These are phyloP conservation scores for Pugionium cornutum DNA, from an alignment of 345 rosid species.

Conservation along the genomic window DNA sequence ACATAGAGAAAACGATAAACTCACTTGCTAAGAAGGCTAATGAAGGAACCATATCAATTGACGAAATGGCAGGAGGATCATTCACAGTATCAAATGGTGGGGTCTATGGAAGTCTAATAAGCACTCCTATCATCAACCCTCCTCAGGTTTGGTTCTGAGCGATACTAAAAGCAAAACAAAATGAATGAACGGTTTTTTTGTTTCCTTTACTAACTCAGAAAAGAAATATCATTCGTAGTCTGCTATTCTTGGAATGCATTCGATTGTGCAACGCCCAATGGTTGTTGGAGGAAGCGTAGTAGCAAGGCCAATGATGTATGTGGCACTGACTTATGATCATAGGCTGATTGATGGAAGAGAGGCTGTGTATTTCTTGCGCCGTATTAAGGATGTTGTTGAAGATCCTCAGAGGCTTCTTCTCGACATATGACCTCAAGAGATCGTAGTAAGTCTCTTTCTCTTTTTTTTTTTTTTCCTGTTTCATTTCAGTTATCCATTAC, in stretches of 20 bases:
- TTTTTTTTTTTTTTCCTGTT: conserved; percentile 17
- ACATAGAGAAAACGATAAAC: conserved; percentile 83
- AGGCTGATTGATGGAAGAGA: conserved; percentile 92
- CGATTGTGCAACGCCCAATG: conserved; percentile 83
- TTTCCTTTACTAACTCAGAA: conserved; percentile 1
- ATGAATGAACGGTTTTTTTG: neutral
- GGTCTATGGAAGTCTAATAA: conserved; percentile 89
- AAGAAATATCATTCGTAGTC: conserved; percentile 48
- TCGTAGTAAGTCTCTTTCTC: neutral
- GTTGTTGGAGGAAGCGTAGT: conserved; percentile 74
- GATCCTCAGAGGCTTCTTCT: conserved; percentile 87
- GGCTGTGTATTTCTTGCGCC: conserved; percentile 87
- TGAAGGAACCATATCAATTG: conserved; percentile 87
- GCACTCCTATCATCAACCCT: conserved; percentile 95
- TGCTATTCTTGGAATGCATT: conserved; percentile 90
- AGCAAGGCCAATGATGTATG: conserved; percentile 94
- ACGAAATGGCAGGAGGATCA: conserved; percentile 97
- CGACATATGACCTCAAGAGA: conserved; percentile 46
- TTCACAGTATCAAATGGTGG: conserved; percentile 55
- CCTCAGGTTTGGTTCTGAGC: conserved; percentile 65
- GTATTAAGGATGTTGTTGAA: conserved; percentile 85
- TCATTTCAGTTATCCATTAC: conserved; percentile 31
- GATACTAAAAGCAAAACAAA: neutral
- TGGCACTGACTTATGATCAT: conserved; percentile 86
- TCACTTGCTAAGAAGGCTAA: conserved; percentile 82